Base-by-base conservation (phyloP, 805 yeast species). In the Candida maesae region DNA sequence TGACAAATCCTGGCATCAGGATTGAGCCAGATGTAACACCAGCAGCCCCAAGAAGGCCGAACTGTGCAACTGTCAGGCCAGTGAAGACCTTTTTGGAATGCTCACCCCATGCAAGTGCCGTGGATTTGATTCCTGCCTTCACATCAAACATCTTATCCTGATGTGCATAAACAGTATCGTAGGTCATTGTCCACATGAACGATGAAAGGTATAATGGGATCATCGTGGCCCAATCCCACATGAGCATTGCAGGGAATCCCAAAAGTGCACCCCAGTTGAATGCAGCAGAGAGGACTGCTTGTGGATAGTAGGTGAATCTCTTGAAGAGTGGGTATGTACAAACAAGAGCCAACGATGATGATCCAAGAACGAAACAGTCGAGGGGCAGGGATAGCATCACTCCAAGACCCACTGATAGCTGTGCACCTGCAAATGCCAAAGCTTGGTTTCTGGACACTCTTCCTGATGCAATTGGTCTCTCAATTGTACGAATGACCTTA, bases 111-210 rank as follows among this genome's bases (percentile, higher is more conserved):
- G 85, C 90, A 51, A 93, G 72, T 7, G 99, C 99, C 1, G 98
- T 89, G 2, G 96, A 86, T 61, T 89, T 89, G 52, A 93, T 84
- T 16, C 99, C 99, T 0, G 95, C 97, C 43, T 75, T 71, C 39
- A 86, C 66, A 64, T 93, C 99, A 56, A 83, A 93, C 38, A 62
- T 65, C 65, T 93, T 93, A 64, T 93, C 99, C 66, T 93, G 99
- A 60, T 93, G 99, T 1, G 99, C 99, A 61, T 93, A 93, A 29
- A 93, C 78, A 2, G 99, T 88, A 62, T 93, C 99, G 64, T 93
- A 93, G 38, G 81, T 81, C 90, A 93, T 86, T 51, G 95, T 82
- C 99, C 99, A 93, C 41, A 82, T 71, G 57, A 81, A 84, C 34
- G 88, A 80, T 14, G 95, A 78, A 3, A 79, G 59, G 55, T 82